These are phyloP conservation scores for Scleroderma bovista DNA, from an alignment of 768 basidiomycete species.

Conservation along the genomic window DNA sequence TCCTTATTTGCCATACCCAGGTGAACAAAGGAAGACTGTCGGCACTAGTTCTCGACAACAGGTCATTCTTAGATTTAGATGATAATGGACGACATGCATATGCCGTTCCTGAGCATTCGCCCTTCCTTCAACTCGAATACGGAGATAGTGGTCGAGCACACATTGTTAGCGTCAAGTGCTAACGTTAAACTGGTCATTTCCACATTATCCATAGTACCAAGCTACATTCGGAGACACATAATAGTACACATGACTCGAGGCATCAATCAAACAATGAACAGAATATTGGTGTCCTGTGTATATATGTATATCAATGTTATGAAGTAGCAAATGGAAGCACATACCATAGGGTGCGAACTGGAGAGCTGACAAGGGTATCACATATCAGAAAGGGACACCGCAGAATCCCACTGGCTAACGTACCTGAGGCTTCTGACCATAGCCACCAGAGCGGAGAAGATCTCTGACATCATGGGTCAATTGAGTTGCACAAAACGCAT, in stretches of 20 bases:
- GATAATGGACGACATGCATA: constrained; percentile 13
- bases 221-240: neutral
- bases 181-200: neutral
- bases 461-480: constrained; percentile 18
- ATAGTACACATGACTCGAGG: neutral
- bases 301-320: neutral
- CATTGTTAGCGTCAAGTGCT: constrained; percentile 50
- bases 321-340: constrained; percentile 9
- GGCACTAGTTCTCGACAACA: constrained; percentile 54
- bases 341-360: constrained; percentile 38
- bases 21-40: constrained; percentile 59
- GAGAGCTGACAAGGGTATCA: constrained; percentile 29
- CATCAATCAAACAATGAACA: constrained; percentile 22
- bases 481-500: neutral
- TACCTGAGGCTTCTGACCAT: constrained; percentile 54
- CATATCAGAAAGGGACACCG: constrained; percentile 6
- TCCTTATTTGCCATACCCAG: constrained; percentile 19
- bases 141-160: constrained; percentile 50
- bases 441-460: constrained; percentile 38
- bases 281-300: constrained; percentile 24
- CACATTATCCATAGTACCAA: neutral
- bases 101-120: constrained; percentile 12
- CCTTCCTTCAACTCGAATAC: constrained; percentile 43
- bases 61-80: constrained; percentile 10
- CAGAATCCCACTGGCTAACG: neutral